These are phyloP conservation scores for Xylaria sp. DNA, from an alignment of 2,329 filamentous ascomycete species.

Conservation along the genomic window DNA sequence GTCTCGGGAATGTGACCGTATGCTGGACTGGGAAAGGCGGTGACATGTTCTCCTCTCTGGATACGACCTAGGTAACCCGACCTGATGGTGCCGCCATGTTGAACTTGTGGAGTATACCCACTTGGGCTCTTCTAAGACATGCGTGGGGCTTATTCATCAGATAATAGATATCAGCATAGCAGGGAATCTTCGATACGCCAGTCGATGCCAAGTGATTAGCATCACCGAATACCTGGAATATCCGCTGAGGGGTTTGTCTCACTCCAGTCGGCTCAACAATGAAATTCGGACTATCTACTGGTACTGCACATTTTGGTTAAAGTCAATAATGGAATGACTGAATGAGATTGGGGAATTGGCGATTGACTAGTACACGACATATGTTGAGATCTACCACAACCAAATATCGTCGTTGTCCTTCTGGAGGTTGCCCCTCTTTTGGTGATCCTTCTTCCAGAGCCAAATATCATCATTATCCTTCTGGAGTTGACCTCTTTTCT, in stretches of 20 bases:
- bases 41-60: neutral
- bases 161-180: too few species aligned
- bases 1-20: too few species aligned
- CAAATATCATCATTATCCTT: slow-evolving; percentile 40
- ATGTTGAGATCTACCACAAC: slow-evolving; percentile 33
- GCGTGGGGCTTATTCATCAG: neutral
- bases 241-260: neutral
- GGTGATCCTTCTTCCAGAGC: slow-evolving; percentile 42
- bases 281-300: too few species aligned
- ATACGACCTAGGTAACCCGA: neutral
- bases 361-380: neutral
- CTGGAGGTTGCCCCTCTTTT: slow-evolving; percentile 49
- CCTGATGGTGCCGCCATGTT: neutral
- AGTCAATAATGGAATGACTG: neutral
- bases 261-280: neutral
- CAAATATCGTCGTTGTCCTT: slow-evolving; percentile 40
- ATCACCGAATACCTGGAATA: neutral
- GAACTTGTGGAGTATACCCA: neutral
- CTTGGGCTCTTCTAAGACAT: neutral
- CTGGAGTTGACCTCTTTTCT: slow-evolving; percentile 31
- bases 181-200: too few species aligned
- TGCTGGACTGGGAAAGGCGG: too few species aligned
- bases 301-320: too few species aligned
- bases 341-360: neutral
- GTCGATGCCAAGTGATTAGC: neutral